Conservation (phyloP, 345 rosid species). For the Brassica incana region DNA sequence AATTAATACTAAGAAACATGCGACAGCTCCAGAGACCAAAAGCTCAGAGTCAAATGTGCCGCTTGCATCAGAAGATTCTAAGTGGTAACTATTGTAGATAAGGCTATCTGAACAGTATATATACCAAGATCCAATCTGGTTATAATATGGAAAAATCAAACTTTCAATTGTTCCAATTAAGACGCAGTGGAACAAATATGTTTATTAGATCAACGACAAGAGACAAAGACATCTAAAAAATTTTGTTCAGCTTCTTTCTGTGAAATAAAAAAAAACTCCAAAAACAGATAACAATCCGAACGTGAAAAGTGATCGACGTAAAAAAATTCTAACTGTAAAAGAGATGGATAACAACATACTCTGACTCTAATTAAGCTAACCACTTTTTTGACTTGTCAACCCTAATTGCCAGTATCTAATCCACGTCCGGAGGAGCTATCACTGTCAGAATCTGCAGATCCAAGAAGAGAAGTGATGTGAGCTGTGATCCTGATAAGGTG, state of each 20-base stretch:
- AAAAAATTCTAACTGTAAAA: slow-evolving; percentile 15
- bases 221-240: background rate
- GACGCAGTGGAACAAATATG: background rate
- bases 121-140: background rate
- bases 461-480: background rate
- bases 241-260: slow-evolving; percentile 11
- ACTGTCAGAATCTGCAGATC: slow-evolving; percentile 34
- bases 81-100: slow-evolving; percentile 60
- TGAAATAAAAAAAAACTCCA: slow-evolving; percentile 23
- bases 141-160: too few species aligned
- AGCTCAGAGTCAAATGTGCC: slow-evolving; percentile 22
- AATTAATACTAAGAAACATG: slow-evolving; percentile 4
- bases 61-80: slow-evolving; percentile 41
- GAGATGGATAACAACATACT: slow-evolving; percentile 4
- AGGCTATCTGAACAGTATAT: background rate
- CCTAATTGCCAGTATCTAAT: slow-evolving; percentile 33
- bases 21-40: slow-evolving; percentile 17
- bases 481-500: background rate
- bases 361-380: slow-evolving; percentile 24
- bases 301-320: background rate
- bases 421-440: slow-evolving; percentile 37
- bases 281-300: slow-evolving; percentile 32
- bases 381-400: background rate
- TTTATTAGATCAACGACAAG: background rate
- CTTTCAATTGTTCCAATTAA: too few species aligned